A percentile compares a stretch with the other conserved stretches of the same genome.
Conservation (phyloP, 2,329 filamentous ascomycete genomes). For the Xylariaceae sp. region DNA sequence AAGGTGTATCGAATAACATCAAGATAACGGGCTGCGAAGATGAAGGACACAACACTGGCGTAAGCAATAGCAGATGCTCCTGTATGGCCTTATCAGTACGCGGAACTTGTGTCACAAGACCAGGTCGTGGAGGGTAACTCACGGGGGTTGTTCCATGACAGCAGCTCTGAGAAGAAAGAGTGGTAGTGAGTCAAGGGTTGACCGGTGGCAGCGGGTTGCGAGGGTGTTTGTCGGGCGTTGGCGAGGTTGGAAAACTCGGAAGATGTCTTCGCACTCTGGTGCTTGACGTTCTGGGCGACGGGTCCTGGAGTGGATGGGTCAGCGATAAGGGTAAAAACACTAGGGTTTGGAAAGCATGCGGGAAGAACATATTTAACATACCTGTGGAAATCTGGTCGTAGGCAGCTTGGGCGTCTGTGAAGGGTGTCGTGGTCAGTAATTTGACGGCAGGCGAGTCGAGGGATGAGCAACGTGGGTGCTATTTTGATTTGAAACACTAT, state of each 20-base stretch:
- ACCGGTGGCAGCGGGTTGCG: slow-evolving; percentile 51
- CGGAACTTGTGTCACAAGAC: slow-evolving; percentile 1
- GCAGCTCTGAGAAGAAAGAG: slow-evolving; percentile 64
- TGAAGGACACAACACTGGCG: slow-evolving; percentile 50
- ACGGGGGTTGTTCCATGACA: slow-evolving; percentile 68
- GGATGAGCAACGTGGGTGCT: slow-evolving; percentile 8
- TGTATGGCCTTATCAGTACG: slow-evolving; percentile 30
- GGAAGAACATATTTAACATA: slow-evolving; percentile 23
- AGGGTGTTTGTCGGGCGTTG: slow-evolving; percentile 51
- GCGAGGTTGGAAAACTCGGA: slow-evolving; percentile 56
- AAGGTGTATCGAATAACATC: slow-evolving; percentile 62
- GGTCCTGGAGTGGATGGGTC: slow-evolving; percentile 40
- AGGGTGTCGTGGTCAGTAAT: slow-evolving; percentile 29
- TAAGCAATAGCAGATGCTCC: slow-evolving; percentile 65
- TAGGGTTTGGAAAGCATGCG: not conserved
- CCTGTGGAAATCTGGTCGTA: slow-evolving; percentile 45
- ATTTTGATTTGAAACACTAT: slow-evolving; percentile 29
- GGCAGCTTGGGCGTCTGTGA: slow-evolving; percentile 44
- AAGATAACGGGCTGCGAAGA: slow-evolving; percentile 62
- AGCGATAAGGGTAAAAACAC: not conserved
- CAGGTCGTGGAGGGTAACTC: slow-evolving; percentile 29
- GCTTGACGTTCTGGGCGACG: slow-evolving; percentile 54
- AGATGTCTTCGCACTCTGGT: slow-evolving; percentile 51
- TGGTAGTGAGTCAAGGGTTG: slow-evolving; percentile 66
- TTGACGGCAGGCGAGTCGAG: slow-evolving; percentile 15